Base-by-base conservation (phyloP, 305 asterid genomes). In the Solanum chacoense region DNA sequence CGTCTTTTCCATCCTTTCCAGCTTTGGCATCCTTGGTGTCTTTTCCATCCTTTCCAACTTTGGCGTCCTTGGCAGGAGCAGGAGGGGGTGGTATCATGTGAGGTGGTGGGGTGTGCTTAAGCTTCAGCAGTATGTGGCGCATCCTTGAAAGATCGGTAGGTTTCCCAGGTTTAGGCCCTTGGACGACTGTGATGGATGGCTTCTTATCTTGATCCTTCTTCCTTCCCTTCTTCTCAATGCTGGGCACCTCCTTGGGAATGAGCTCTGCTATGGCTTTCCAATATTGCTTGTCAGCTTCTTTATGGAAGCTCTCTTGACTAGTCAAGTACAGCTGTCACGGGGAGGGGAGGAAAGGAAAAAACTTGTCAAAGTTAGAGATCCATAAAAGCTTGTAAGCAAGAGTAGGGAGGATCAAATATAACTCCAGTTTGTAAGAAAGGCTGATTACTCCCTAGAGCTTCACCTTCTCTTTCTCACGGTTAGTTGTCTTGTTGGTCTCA, bases 101-200 rank as follows among this genome's bases (percentile, higher is more conserved):
- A 63, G 98, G 90, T n/a, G 98, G 99, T 87, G 98, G 98, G 16
- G 93, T 95, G 93, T 96, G 99, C 95, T 97, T 97, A 90, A 97
- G 96, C 93, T 95, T 97, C 93, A 96, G 93, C 87, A 97, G 89
- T 85, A 97, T 92, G 40, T 97, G 98, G 32, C 99, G 99, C 98
- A 97, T 92, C 95, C 99, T 94, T 22, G 98, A 93, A 88, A 97
- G 97, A 38, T 97, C 99, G 20, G 99, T 97, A 35, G 99, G 98
- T 90, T 97, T 97, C 42, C 99, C 99, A 10, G 99, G 99, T 91
- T 97, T 97, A 69, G 99, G 99, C 31, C 99, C 99, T 93, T 97
- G 99, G 75, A 97, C 35, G 85, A 97, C 98, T 1, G 95, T 88
- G 93, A 97, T 91, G 2, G 98, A 94, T 88, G 99, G 98, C 92